phyloP scores from a whole-genome alignment of 1,284 basidiomycete genomes.

The Ustilago shanxiensis region DNA sequence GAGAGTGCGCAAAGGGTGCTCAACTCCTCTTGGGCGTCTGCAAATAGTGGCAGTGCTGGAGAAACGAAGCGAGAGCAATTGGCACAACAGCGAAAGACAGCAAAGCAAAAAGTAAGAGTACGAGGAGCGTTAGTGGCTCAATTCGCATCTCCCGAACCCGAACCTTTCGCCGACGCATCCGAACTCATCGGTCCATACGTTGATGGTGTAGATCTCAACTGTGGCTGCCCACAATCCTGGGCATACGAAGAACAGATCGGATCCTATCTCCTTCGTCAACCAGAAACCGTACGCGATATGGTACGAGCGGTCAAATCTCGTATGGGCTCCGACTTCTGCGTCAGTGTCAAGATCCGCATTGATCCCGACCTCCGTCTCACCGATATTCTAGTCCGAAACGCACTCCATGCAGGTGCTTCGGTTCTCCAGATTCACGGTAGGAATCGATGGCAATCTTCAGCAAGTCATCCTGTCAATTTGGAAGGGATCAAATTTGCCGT shows the following conservation, averaged over 20 bases:
- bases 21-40: background rate
- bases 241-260: constrained; percentile 74
- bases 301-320: constrained; percentile 74
- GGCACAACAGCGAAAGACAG: constrained; percentile 11
- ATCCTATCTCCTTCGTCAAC: constrained; percentile 75
- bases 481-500: constrained; percentile 74
- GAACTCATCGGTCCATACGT: constrained; percentile 74
- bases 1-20: constrained; percentile 23
- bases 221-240: constrained; percentile 71
- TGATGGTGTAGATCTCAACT: constrained; percentile 76
- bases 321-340: constrained; percentile 74
- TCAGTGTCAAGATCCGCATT: constrained; percentile 76
- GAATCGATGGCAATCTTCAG: constrained; percentile 74
- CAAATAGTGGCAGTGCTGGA: background rate
- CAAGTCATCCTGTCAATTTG: constrained; percentile 74
- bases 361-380: constrained; percentile 74
- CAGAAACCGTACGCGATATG: constrained; percentile 75
- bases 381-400: constrained; percentile 73
- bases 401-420: constrained; percentile 72
- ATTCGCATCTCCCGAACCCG: constrained; percentile 74
- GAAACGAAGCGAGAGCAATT: constrained; percentile 25
- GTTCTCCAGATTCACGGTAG: constrained; percentile 76
- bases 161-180: constrained; percentile 74
- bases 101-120: constrained; percentile 62
- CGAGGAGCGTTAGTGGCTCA: constrained; percentile 75